phyloP scores from a whole-genome alignment of 108 stramenopile genomes.

The Tribonema minus region DNA sequence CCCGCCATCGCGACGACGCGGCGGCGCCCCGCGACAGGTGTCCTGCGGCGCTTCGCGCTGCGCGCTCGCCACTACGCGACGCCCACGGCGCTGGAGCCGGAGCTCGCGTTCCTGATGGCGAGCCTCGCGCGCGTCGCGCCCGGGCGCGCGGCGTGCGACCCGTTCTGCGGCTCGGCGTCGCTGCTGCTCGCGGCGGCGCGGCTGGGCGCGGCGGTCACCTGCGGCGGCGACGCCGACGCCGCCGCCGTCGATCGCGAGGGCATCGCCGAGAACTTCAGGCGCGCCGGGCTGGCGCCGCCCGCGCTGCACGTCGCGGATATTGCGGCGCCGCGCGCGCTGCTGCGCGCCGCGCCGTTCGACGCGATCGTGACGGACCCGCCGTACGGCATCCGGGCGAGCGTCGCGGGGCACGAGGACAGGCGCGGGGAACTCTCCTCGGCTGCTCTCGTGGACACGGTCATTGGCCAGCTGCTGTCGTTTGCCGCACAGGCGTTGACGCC shows the following conservation, averaged over 20 bases:
- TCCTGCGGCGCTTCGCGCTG: conserved; percentile 47
- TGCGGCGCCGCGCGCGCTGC: conserved; percentile 25
- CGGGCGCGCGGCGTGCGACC: conserved; percentile 73
- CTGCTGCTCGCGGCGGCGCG: conserved; percentile 79
- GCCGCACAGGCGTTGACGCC: too few relatives aligned
- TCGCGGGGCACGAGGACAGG: too few relatives aligned
- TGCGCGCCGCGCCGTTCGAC: conserved; percentile 60
- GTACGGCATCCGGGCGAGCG: conserved; percentile 79
- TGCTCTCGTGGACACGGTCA: too few relatives aligned
- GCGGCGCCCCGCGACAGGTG: conserved; percentile 15
- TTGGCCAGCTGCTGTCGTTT: too few relatives aligned
- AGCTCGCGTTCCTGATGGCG: conserved; percentile 85
- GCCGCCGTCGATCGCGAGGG: conserved; percentile 50
- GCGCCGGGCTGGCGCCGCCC: conserved; percentile 72
- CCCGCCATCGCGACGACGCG: conserved; percentile 1
- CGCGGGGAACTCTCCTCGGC: too few relatives aligned
- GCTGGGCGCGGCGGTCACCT: conserved; percentile 71
- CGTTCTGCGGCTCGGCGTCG: conserved; percentile 95
- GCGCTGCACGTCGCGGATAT: conserved; percentile 82
- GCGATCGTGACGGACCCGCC: conserved; percentile 65
- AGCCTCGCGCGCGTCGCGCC: conserved; percentile 59
- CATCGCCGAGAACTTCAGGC: conserved; percentile 70
- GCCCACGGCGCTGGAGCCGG: conserved; percentile 90
- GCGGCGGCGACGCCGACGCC: conserved; percentile 53
- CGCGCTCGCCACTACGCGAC: conserved; percentile 80